Conservation (phyloP, 2,329 filamentous ascomycete species). For the Arthroderma sp. region DNA sequence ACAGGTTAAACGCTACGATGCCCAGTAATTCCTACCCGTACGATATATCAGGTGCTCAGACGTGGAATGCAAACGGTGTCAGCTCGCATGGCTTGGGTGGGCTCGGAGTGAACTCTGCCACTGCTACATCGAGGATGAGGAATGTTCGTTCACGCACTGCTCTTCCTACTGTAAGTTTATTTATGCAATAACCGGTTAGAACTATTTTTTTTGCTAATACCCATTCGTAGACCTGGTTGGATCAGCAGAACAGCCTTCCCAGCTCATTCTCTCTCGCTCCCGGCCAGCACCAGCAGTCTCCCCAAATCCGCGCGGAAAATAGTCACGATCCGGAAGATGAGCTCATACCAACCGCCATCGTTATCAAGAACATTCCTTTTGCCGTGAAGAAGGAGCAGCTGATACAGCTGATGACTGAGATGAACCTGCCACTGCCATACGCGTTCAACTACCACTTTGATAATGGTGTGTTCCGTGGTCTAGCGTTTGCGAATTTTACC, state of each 20-base stretch:
- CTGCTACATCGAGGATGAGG: conserved; percentile 45
- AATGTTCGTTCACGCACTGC: conserved; percentile 45
- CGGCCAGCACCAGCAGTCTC: conserved; percentile 29
- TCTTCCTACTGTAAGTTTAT: conserved; percentile 59
- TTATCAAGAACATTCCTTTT: conserved; percentile 99
- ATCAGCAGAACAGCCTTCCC: conserved; percentile 41
- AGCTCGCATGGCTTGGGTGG: conserved; percentile 53
- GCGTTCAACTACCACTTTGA: conserved; percentile 99
- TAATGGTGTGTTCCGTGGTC: conserved; percentile 86
- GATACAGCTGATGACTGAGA: conserved; percentile 82
- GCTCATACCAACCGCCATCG: conserved; percentile 93
- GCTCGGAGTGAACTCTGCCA: conserved; percentile 44
- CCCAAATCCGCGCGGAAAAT: conserved; percentile 33
- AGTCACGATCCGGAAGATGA: conserved; percentile 52
- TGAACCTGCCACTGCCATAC: conserved; percentile 87
- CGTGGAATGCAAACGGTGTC: conserved; percentile 68
- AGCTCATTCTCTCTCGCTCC: conserved; percentile 37
- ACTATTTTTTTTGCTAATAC: not conserved
- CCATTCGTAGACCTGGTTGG: conserved; percentile 47
- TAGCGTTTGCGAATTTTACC: conserved; percentile 97
- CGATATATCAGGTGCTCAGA: conserved; percentile 57
- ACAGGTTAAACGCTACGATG: conserved; percentile 47
- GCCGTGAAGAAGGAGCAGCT: conserved; percentile 95
- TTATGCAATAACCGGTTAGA: not conserved
- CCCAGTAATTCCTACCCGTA: conserved; percentile 52